Conservation (phyloP, 1,139 yeast genomes). For the Magnusiomyces fungicola region DNA sequence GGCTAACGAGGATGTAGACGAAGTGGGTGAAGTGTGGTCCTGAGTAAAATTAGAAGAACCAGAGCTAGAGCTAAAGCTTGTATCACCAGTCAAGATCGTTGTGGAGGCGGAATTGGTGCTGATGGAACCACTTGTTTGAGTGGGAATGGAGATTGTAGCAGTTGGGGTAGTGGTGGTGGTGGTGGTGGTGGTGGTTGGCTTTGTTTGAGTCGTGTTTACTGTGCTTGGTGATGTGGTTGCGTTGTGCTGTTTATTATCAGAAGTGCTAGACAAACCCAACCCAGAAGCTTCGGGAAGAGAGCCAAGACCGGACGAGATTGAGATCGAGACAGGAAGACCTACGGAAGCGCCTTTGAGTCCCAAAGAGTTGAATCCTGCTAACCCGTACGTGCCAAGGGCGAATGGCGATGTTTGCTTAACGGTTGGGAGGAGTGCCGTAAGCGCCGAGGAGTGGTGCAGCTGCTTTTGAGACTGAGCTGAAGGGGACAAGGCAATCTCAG, state of each 20-base stretch:
- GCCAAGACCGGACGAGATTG: not conserved
- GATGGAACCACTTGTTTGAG: not conserved
- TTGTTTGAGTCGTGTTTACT: not conserved
- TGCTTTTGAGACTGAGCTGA: no score
- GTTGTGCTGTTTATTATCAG: no score
- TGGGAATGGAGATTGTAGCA: not conserved
- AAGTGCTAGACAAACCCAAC: no score
- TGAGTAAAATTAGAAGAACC: constrained; percentile 2
- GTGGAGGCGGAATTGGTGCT: not conserved
- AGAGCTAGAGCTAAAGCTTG: not conserved
- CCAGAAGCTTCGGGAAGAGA: not conserved
- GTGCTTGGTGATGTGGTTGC: no score
- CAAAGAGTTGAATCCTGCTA: not conserved
- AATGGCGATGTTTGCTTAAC: not conserved
- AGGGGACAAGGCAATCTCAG: not conserved
- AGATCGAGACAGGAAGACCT: not conserved
- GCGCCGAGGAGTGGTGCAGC: not conserved
- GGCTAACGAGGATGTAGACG: not conserved
- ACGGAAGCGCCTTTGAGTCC: not conserved
- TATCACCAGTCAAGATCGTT: not conserved
- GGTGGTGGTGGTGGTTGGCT: not conserved
- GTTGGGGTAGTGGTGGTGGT: not conserved
- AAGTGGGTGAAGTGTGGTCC: not conserved
- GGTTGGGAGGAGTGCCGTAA: not conserved
- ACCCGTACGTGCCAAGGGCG: not conserved